A percentile compares a stretch with the other conserved stretches of the same genome.
These are phyloP conservation scores for Ogataea methanolica DNA, from an alignment of 805 yeast genomes.

Conservation along the genomic window DNA sequence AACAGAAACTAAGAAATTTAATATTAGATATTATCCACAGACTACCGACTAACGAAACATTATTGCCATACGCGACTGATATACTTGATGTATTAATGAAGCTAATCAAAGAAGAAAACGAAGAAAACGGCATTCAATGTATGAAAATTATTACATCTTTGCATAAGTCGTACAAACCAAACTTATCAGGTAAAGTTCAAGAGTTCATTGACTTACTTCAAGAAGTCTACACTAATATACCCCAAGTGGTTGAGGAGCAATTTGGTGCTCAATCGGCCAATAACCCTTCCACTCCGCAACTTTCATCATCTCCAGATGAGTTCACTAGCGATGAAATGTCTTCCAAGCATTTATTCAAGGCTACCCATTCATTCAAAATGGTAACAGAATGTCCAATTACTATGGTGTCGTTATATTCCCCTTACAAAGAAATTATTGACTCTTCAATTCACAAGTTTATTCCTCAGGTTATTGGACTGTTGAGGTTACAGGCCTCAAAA, in stretches of 20 bases:
- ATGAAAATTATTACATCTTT: slow-evolving; percentile 82
- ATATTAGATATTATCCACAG: slow-evolving; percentile 77
- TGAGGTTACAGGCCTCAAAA: slow-evolving; percentile 75
- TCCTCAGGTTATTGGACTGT: slow-evolving; percentile 73
- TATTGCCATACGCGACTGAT: slow-evolving; percentile 62
- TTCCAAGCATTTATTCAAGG: slow-evolving; percentile 52
- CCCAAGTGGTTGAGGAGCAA: slow-evolving; percentile 64
- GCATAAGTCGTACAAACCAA: slow-evolving; percentile 76
- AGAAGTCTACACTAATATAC: slow-evolving; percentile 75
- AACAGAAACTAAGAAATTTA: slow-evolving; percentile 72
- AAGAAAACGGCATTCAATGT: slow-evolving; percentile 89
- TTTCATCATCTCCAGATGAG: slow-evolving; percentile 35
- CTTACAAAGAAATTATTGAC: slow-evolving; percentile 72
- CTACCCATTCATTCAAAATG: slow-evolving; percentile 83
- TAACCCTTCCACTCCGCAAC: slow-evolving; percentile 2
- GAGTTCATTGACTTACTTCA: slow-evolving; percentile 74
- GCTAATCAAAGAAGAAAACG: slow-evolving; percentile 74
- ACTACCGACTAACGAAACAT: slow-evolving; percentile 75
- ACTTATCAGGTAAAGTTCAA: slow-evolving; percentile 64
- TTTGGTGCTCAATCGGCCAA: slow-evolving; percentile 37
- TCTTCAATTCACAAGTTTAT: slow-evolving; percentile 70
- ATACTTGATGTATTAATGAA: slow-evolving; percentile 57
- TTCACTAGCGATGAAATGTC: slow-evolving; percentile 37
- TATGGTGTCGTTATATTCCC: slow-evolving; percentile 85
- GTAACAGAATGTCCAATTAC: slow-evolving; percentile 96